Evolutionary conservation across 2,329 filamentous ascomycete genomes (phyloP), one percentile per base, ranked within the genome.

Genomic region (Trichoderma gracile): DNA sequence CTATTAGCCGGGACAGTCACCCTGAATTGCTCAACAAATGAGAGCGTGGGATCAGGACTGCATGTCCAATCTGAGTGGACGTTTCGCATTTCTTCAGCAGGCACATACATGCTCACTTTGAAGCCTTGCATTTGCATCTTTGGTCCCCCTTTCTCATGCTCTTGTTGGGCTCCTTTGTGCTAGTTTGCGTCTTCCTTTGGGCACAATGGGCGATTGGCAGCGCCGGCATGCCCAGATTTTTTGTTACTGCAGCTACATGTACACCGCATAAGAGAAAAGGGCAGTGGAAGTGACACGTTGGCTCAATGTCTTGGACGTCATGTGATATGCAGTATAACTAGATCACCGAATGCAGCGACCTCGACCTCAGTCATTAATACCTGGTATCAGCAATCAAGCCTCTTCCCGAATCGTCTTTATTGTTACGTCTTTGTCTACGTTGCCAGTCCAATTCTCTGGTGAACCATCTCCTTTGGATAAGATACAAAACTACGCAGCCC

Each of bases 201-300:
- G 49, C 25, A 17, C 46, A 54, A 46, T 40, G 40, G n/a, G 49
- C 17, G n/a, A 45, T 33, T 33, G 23, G 25, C 47, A 38, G 23
- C n/a, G 17, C n/a, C 21, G 42, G 14, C 25, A 47, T 43, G 55
- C 43, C 12, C 21, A 1, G 1, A 33, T 21, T n/a, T 46, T 15
- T 47, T 14, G 25, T 52, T 19, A 19, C 47, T 62, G 58, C 58
- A 45, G 49, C 49, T 54, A 62, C n/a, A n/a, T n/a, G n/a, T n/a
- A n/a, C 57, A 46, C 49, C 25, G 40, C 47, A 53, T 45, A 30
- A 30, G n/a, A 5, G 14, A 27, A 27, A 25, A 25, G 25, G n/a
- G 47, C 21, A 19, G 14, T 14, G 25, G 12, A 27, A 55, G 14
- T 38, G 59, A 38, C 50, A 53, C 59, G 25, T 46, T 62, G 21